Base-by-base conservation (phyloP, 2,329 filamentous ascomycete genomes). In the Exophiala calicioides region DNA sequence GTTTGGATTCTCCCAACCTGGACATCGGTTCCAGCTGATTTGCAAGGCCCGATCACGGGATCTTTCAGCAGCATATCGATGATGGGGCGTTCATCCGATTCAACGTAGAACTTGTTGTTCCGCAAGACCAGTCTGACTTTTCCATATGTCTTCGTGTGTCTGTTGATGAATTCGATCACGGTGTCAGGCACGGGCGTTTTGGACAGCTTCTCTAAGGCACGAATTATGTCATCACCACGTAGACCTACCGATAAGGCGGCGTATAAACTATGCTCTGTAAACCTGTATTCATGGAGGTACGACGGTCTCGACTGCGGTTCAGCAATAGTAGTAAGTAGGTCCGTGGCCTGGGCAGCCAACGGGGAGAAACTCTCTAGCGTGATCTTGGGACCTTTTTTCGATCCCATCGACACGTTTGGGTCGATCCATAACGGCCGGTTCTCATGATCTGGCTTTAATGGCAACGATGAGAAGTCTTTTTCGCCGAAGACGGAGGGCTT, bases 121-220 rank as follows among this genome's bases (percentile, higher is more conserved):
- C 95, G 95, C 54, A 97, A 69, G 33, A 97, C 93, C 42, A 97
- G 80, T 67, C 95, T 93, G 44, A 96, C 90, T 68, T 96, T 97
- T 56, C 93, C 93, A 64, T 93, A 97, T 41, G 88, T 93, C 55
- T 88, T 84, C 4, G 90, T 95, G 53, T 89, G 93, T 51, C 82
- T 82, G 56, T 91, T 75, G 56, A 86, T 91, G 65, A 91, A 96
- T 6, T 81, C 74, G 52, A 84, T 80, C 52, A 97, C 87, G 36
- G 83, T 80, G n/a, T 86, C 79, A 0, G 91, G 90, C 9, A 97
- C 74, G 5, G 86, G 84, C 2, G 87, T 94, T 72, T 97, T 97
- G 13, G 90, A 88, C 58, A 96, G 85, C 27, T 85, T 81, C 59
- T 96, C 88, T 39, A 97, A 76, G 27, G 90, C 88, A 57, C 85